Evolutionary conservation across 148 eudicot species (phyloP).

Genomic region (Rheum nobile): DNA sequence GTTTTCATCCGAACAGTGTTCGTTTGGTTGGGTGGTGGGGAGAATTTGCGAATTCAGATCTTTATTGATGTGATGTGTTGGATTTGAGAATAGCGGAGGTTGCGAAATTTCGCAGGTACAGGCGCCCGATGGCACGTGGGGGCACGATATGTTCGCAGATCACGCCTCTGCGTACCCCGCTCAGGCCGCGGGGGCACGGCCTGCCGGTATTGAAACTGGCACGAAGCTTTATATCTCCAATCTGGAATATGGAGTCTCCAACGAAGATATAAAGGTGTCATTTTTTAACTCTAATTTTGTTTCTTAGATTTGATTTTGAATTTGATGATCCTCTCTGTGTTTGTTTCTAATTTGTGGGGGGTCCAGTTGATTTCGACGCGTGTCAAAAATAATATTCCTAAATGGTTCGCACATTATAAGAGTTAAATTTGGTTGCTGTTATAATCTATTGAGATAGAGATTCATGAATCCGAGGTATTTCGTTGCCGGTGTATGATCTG

Average conservation of each 20-base stretch:
- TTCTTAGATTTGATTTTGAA: neutral
- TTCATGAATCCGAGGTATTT: neutral
- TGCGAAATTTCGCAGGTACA: constrained; percentile 15
- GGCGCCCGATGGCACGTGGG: constrained; percentile 68
- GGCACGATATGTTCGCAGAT: constrained; percentile 61
- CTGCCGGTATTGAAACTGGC: constrained; percentile 57
- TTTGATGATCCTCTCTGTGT: too few relatives aligned
- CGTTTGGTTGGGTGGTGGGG: neutral
- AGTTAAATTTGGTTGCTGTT: neutral
- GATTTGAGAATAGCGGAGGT: constrained; percentile 5
- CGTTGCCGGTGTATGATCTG: neutral
- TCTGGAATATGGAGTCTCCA: constrained; percentile 85
- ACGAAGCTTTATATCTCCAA: constrained; percentile 90
- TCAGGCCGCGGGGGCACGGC: neutral
- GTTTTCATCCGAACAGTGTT: neutral
- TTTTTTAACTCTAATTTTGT: neutral
- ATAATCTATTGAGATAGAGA: neutral
- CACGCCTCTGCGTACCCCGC: constrained; percentile 19
- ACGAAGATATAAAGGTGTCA: constrained; percentile 77
- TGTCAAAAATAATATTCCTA: neutral
- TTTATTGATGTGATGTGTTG: neutral
- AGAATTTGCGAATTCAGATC: neutral
- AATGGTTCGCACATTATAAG: neutral
- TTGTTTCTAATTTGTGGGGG: too few relatives aligned
- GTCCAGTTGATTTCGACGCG: neutral